These are phyloP conservation scores for Talaromyces sp. DNA, from an alignment of 2,329 filamentous ascomycete genomes.

Conservation along the genomic window DNA sequence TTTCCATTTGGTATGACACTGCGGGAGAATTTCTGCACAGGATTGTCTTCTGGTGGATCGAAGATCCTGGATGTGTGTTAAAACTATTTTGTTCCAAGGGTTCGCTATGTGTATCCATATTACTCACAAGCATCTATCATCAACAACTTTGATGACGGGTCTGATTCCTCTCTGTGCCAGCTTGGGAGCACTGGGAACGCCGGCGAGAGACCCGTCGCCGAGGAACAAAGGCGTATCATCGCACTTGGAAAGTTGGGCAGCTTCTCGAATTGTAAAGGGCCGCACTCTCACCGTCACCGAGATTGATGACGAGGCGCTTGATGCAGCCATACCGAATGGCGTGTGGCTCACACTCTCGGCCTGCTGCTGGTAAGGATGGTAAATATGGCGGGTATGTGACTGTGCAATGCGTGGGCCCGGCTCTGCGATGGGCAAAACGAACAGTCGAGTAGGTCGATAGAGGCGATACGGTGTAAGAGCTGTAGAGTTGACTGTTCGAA, in stretches of 20 bases:
- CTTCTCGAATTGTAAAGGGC: slow-evolving; percentile 79
- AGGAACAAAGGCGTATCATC: slow-evolving; percentile 89
- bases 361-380: neutral
- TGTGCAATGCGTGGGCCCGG: neutral
- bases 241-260: slow-evolving; percentile 70
- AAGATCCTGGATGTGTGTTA: slow-evolving; percentile 64
- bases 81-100: neutral
- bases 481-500: slow-evolving; percentile 6
- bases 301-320: slow-evolving; percentile 46
- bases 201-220: slow-evolving; percentile 94
- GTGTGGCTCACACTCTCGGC: neutral
- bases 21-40: slow-evolving; percentile 79
- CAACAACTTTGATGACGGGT: slow-evolving; percentile 91
- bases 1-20: slow-evolving; percentile 80
- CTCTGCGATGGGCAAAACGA: neutral
- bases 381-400: neutral
- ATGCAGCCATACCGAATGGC: slow-evolving; percentile 30
- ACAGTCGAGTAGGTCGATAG: neutral
- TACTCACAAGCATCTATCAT: slow-evolving; percentile 89
- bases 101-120: neutral
- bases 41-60: slow-evolving; percentile 91
- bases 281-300: slow-evolving; percentile 56
- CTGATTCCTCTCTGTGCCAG: slow-evolving; percentile 80
- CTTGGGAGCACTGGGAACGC: slow-evolving; percentile 69
- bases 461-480: slow-evolving; percentile 9